phyloP scores from a whole-genome alignment of 768 basidiomycete genomes.

The Russula foetens region DNA sequence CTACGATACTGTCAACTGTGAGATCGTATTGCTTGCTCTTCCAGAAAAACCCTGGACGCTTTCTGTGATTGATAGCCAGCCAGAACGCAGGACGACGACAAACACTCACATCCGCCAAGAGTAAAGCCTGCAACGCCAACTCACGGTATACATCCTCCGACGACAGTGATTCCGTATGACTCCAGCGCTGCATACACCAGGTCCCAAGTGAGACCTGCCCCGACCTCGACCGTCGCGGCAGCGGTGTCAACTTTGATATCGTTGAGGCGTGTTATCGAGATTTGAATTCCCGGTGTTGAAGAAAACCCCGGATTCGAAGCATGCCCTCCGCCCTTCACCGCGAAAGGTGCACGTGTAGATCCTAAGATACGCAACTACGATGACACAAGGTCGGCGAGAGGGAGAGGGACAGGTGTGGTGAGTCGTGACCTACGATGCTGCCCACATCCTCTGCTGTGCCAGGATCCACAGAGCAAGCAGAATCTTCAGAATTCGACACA shows the following conservation, averaged over 20 bases:
- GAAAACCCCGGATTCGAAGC: background rate
- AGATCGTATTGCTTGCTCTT: background rate
- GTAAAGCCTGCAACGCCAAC: background rate
- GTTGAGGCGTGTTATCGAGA: background rate
- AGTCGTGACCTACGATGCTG: conserved; percentile 1
- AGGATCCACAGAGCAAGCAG: conserved; percentile 20
- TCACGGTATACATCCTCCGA: background rate
- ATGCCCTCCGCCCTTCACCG: background rate
- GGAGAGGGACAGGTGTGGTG: no score
- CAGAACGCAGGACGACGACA: no score
- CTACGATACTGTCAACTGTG: background rate
- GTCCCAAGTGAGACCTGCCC: background rate
- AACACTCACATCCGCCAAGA: background rate
- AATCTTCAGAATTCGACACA: background rate
- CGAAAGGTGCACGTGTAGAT: background rate
- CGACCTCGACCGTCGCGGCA: background rate
- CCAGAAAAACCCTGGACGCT: background rate
- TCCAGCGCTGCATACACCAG: background rate
- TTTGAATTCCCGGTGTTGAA: background rate
- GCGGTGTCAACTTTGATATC: background rate
- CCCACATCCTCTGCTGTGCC: conserved; percentile 14
- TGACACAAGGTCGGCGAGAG: no score
- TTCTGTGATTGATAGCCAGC: background rate
- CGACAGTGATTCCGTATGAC: background rate
- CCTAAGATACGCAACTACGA: background rate